Percentiles rank a stretch among this genome's conserved stretches.
Conservation (phyloP, 2,329 filamentous ascomycete genomes). For the Talaromyces sp. region DNA sequence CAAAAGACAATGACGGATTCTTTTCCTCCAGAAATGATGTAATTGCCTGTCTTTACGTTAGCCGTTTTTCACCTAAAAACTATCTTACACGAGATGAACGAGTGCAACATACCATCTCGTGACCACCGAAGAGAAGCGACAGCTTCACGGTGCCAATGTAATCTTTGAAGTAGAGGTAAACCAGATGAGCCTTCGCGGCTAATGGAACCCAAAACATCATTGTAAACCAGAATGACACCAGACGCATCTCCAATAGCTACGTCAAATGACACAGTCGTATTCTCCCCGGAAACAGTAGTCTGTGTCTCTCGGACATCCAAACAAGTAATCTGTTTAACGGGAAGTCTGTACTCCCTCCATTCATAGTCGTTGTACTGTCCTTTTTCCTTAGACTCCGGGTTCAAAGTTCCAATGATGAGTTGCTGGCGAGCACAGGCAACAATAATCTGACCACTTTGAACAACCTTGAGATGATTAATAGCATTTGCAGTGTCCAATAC, state of each 20-base stretch:
- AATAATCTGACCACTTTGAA: conserved; percentile 30
- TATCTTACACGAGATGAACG: conserved; percentile 12
- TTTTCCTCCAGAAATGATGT: conserved; percentile 85
- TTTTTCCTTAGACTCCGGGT: conserved; percentile 29
- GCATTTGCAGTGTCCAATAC: conserved; percentile 28
- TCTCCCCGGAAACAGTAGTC: conserved; percentile 15
- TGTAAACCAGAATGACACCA: conserved; percentile 76
- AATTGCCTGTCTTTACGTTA: conserved; percentile 63
- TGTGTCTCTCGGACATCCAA: conserved; percentile 56
- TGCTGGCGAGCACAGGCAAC: conserved; percentile 37
- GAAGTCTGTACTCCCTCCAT: conserved; percentile 52
- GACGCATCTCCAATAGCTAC: conserved; percentile 70
- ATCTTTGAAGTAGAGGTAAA: conserved; percentile 53
- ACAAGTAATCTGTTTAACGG: conserved; percentile 58
- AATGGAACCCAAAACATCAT: conserved; percentile 62
- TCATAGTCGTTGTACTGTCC: conserved; percentile 41
- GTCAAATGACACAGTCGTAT: conserved; percentile 52
- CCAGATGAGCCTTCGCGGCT: conserved; percentile 39
- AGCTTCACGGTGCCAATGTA: conserved; percentile 87
- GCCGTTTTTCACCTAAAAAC: neutral
- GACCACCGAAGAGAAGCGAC: conserved; percentile 90
- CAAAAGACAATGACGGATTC: conserved; percentile 87
- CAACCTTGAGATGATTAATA: conserved; percentile 28
- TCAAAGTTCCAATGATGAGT: conserved; percentile 56
- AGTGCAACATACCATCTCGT: conserved; percentile 61